Evolutionary conservation across 768 basidiomycete genomes (phyloP), one percentile per base, ranked within the genome.

Genomic region (Tremella yokohamensis): DNA sequence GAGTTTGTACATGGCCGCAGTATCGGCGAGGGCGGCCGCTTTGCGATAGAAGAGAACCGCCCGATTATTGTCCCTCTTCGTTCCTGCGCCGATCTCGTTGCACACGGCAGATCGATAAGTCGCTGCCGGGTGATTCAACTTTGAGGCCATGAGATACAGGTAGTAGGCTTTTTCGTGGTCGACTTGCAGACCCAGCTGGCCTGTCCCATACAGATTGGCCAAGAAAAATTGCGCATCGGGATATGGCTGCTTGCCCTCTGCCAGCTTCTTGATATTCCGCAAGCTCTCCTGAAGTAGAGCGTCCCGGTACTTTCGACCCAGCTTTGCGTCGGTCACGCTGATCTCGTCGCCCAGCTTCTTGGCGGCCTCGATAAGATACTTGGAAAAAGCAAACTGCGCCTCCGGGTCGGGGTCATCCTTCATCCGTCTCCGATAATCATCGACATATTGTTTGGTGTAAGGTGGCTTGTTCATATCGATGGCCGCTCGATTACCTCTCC

Each of bases 1-100:
- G n/a, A 99, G 84, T 77, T 98, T 98, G 80, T 96, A 98, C 96
- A 98, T 99, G 2, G 92, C 96, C 24, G 94, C 86, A 0, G 94
- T 97, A 75, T 98, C 96, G 18, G 93, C 93, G 37, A 98, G 80
- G 1, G 91, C 91, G 8, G 92, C 92, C 3, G 96, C 90, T 76
- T 97, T 97, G 60, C 93, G 86, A 79, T 97, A 98, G 74, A 99
- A 97, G 3, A 91, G 87, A 24, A 91, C 86, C 8, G 96, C 96
- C 45, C 96, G 84, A 19, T 85, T 81, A 0, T 86, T 86, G 70
- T 98, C 94, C 66, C 86, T 83, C 66, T 87, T 84, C 1, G 96
- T 99, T 26, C 96, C 96, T 2, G 91, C 93, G 22, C 96, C 96
- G 66, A 98, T 89, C 77, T 98, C 96, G 76, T 98, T 98, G 78